Percentiles rank a stretch among this genome's conserved stretches.
phyloP scores from a whole-genome alignment of 306 rosid species.

The Prunus mongolica region DNA sequence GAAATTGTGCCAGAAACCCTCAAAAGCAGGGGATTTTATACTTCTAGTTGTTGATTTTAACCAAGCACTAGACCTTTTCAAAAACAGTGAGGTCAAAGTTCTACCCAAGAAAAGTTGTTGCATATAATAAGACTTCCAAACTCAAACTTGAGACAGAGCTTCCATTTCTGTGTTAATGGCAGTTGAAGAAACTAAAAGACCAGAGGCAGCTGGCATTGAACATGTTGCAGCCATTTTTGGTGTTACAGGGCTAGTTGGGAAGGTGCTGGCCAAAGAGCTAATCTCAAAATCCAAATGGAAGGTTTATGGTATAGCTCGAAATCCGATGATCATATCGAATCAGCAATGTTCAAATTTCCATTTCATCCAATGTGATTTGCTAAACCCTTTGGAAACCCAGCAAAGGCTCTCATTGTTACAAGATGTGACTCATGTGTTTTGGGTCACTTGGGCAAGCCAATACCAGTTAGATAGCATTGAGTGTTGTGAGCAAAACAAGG shows the following conservation, averaged over 20 bases:
- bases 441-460: conserved; percentile 96
- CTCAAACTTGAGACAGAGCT: conserved; percentile 15
- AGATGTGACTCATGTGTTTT: conserved; percentile 77
- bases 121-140: conserved; percentile 8
- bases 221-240: conserved; percentile 81
- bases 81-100: not conserved
- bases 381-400: conserved; percentile 52
- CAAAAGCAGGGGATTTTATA: not conserved
- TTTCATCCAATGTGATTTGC: conserved; percentile 79
- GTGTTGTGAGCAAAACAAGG: conserved; percentile 54
- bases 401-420: conserved; percentile 41
- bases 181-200: conserved; percentile 12
- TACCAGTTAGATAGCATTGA: conserved; percentile 53
- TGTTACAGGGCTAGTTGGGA: conserved; percentile 84
- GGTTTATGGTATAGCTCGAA: conserved; percentile 83
- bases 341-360: conserved; percentile 38
- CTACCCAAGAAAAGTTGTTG: too few species aligned
- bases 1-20: not conserved
- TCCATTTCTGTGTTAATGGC: conserved; percentile 35
- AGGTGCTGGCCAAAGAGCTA: conserved; percentile 53
- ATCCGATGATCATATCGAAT: conserved; percentile 32
- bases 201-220: conserved; percentile 17
- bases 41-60: not conserved
- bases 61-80: not conserved
- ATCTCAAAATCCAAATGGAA: conserved; percentile 58